These are phyloP conservation scores for Colletotrichum sp. DNA, from an alignment of 2,329 filamentous ascomycete genomes.

Conservation along the genomic window DNA sequence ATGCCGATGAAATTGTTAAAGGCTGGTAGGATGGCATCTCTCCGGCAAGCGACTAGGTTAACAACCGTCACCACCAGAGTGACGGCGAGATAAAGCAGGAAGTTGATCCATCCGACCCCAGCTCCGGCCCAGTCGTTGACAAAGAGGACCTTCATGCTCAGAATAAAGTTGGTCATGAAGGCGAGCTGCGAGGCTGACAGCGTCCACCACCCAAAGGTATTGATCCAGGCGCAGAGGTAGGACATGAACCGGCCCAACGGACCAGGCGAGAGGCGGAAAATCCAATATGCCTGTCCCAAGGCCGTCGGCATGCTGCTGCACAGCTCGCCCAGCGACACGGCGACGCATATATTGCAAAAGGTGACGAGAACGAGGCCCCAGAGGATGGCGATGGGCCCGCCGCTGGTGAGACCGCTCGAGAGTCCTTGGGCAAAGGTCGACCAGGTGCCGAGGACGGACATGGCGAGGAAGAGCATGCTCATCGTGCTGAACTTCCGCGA, in stretches of 20 bases:
- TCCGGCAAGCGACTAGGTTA: conserved; percentile 57
- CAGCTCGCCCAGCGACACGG: conserved; percentile 59
- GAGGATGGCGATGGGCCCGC: conserved; percentile 57
- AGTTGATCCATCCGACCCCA: conserved; percentile 53
- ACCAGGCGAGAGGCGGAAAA: conserved; percentile 43
- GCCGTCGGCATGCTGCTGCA: conserved; percentile 64
- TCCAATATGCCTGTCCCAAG: conserved; percentile 64
- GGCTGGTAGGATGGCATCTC: conserved; percentile 46
- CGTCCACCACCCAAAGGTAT: conserved; percentile 64
- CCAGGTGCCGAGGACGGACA: conserved; percentile 62
- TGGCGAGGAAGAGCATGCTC: conserved; percentile 62
- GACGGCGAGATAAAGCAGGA: conserved; percentile 58
- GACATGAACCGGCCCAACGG: conserved; percentile 51
- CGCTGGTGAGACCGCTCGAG: conserved; percentile 52
- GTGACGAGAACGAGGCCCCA: conserved; percentile 59
- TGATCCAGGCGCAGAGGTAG: conserved; percentile 65
- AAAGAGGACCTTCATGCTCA: conserved; percentile 60
- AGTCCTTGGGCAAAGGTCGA: conserved; percentile 56
- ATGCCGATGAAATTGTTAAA: conserved; percentile 62
- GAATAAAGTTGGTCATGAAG: conserved; percentile 62
- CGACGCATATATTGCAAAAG: conserved; percentile 56
- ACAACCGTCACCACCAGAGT: conserved; percentile 51
- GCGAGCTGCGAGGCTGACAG: conserved; percentile 59
- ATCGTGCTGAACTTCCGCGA: conserved; percentile 53
- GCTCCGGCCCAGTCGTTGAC: conserved; percentile 48